A percentile compares a stretch with the other conserved stretches of the same genome.
Conservation (phyloP, 352 stramenopile species). For the Plasmopara muralis region DNA sequence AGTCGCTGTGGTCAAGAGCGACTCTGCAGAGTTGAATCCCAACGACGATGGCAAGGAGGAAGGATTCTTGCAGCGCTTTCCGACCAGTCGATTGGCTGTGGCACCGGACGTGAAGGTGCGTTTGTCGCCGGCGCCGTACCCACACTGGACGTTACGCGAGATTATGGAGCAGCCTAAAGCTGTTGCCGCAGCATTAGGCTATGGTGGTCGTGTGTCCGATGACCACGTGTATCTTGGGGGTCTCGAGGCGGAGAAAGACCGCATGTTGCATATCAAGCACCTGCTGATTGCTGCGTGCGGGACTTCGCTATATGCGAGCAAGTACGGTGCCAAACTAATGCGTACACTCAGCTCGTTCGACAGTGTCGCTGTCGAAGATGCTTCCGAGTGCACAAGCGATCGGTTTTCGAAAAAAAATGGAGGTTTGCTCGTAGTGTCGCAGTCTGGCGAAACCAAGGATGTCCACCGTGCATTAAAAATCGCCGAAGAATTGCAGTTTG, state of each 20-base stretch:
- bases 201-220: constrained; percentile 90
- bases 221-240: constrained; percentile 93
- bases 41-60: constrained; percentile 68
- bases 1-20: constrained; percentile 91
- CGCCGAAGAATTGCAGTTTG: constrained; percentile 58
- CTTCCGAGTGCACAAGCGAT: constrained; percentile 86
- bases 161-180: constrained; percentile 96
- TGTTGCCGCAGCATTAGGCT: constrained; percentile 90
- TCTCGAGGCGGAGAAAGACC: constrained; percentile 88
- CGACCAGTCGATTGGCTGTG: constrained; percentile 84
- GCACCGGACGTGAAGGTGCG: constrained; percentile 93
- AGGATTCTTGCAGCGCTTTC: constrained; percentile 75
- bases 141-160: constrained; percentile 95
- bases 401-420: constrained; percentile 85
- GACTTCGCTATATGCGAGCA: constrained; percentile 92
- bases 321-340: constrained; percentile 96
- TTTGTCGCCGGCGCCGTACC: constrained; percentile 90
- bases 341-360: constrained; percentile 94
- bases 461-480: constrained; percentile 91
- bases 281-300: constrained; percentile 93
- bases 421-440: constrained; percentile 94
- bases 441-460: constrained; percentile 98
- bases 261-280: constrained; percentile 89
- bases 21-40: constrained; percentile 91
- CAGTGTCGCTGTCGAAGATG: constrained; percentile 87